These are phyloP conservation scores for Pythium scleroteichum DNA, from an alignment of 352 stramenopile genomes.

Conservation along the genomic window DNA sequence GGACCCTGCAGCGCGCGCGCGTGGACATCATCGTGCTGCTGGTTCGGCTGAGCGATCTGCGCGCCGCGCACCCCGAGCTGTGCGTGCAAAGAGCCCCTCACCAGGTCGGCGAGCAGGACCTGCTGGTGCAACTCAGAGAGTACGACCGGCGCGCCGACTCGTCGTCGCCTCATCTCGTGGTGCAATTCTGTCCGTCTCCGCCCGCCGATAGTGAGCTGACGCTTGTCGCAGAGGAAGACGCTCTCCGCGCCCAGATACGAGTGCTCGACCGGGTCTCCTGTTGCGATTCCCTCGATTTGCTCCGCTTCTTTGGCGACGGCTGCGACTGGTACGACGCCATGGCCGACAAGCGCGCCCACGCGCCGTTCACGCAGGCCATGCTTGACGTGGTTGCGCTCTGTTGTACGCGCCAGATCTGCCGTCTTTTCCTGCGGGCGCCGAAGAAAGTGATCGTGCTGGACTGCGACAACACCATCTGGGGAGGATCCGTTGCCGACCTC, in stretches of 20 bases:
- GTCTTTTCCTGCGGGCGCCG: conserved; percentile 29
- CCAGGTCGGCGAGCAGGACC: neutral
- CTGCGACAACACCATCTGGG: conserved; percentile 80
- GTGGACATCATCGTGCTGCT: conserved; percentile 57
- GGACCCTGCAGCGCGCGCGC: conserved; percentile 4
- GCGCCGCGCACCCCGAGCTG: conserved; percentile 60
- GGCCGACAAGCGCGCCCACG: conserved; percentile 56
- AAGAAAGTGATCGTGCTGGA: conserved; percentile 82
- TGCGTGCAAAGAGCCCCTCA: neutral
- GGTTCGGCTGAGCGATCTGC: conserved; percentile 58
- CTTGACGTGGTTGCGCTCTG: conserved; percentile 47
- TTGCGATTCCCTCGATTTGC: conserved; percentile 26
- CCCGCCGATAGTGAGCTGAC: conserved; percentile 7
- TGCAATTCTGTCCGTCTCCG: conserved; percentile 27
- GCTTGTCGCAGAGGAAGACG: conserved; percentile 21
- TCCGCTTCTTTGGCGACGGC: conserved; percentile 38
- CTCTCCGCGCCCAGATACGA: conserved; percentile 22
- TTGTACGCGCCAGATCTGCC: conserved; percentile 52
- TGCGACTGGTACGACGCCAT: conserved; percentile 46
- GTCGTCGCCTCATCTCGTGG: conserved; percentile 12
- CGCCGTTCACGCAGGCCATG: conserved; percentile 70
- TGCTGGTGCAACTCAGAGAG: neutral
- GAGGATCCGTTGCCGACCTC: conserved; percentile 61
- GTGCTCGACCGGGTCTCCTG: conserved; percentile 31
- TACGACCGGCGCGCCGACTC: conserved; percentile 6